Evolutionary conservation across 495 filamentous ascomycete species (phyloP).

Genomic region (Viridothelium virens): DNA sequence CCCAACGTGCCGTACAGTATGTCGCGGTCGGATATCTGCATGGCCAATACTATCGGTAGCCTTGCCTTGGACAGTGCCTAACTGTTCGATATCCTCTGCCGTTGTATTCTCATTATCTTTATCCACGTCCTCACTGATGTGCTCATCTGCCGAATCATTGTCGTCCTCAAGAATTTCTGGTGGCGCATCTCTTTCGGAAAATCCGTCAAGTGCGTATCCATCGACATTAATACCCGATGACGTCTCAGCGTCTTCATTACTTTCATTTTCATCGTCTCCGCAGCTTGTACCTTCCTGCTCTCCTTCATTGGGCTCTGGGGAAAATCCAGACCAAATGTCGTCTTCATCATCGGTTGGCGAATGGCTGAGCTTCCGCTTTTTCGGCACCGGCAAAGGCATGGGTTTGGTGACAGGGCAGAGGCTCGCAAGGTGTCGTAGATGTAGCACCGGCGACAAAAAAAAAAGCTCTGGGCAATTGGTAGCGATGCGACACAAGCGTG

Average conservation of each 20-base stretch:
- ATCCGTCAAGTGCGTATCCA: background rate
- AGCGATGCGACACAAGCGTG: too few relatives aligned
- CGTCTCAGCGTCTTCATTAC: background rate
- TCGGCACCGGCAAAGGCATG: conserved; percentile 29
- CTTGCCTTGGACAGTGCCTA: background rate
- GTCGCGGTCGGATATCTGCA: too few relatives aligned
- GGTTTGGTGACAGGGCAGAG: background rate
- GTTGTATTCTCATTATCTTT: background rate
- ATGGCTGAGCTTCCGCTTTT: conserved; percentile 32
- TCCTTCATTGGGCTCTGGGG: conserved; percentile 11
- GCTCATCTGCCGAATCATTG: background rate
- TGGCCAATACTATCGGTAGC: background rate
- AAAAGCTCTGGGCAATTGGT: background rate
- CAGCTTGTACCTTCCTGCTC: background rate
- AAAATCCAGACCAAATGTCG: conserved; percentile 21
- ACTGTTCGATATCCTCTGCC: background rate
- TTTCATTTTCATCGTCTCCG: background rate
- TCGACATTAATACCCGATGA: background rate
- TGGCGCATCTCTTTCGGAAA: background rate
- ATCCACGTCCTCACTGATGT: background rate
- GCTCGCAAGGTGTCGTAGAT: background rate
- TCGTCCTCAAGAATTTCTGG: background rate
- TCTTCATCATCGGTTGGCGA: conserved; percentile 20
- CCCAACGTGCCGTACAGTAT: too few relatives aligned
- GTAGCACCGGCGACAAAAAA: conserved; percentile 6